Conservation (phyloP, 2,329 filamentous ascomycete species). For the Nannizziopsis barbatae region DNA sequence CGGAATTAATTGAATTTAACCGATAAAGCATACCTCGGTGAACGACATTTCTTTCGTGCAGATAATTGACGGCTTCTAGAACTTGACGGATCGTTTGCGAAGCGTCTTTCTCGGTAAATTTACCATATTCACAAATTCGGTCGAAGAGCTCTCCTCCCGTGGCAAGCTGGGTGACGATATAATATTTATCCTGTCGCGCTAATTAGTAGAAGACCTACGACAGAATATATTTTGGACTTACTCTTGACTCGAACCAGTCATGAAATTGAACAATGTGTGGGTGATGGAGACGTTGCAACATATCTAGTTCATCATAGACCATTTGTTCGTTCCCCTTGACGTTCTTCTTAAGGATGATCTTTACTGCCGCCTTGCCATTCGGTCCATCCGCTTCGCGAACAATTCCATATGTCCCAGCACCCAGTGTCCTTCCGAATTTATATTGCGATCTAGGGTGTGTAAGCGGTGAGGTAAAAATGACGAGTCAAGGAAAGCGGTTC, state of each 20-base stretch:
- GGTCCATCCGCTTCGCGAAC: slow-evolving; percentile 86
- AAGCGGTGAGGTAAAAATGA: slow-evolving; percentile 4
- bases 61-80: slow-evolving; percentile 81
- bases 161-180: slow-evolving; percentile 93
- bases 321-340: slow-evolving; percentile 97
- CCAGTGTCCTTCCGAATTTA: slow-evolving; percentile 82
- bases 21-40: slow-evolving; percentile 60
- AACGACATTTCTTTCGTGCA: slow-evolving; percentile 89
- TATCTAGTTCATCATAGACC: slow-evolving; percentile 93
- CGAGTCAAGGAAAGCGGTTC: slow-evolving; percentile 18
- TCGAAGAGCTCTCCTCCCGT: slow-evolving; percentile 96
- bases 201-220: slow-evolving; percentile 2
- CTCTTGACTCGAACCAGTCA: slow-evolving; percentile 98
- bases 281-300: slow-evolving; percentile 83
- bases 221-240: slow-evolving; percentile 36
- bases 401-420: slow-evolving; percentile 95
- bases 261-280: slow-evolving; percentile 94
- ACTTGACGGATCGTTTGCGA: slow-evolving; percentile 93
- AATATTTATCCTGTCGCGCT: slow-evolving; percentile 78
- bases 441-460: slow-evolving; percentile 59
- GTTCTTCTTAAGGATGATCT: slow-evolving; percentile 99
- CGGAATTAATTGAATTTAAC: neutral
- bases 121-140: slow-evolving; percentile 93
- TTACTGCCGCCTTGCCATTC: slow-evolving; percentile 80
- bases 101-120: slow-evolving; percentile 96